These are phyloP conservation scores for Daedaleopsis nitida DNA, from an alignment of 768 basidiomycete genomes.

Conservation along the genomic window DNA sequence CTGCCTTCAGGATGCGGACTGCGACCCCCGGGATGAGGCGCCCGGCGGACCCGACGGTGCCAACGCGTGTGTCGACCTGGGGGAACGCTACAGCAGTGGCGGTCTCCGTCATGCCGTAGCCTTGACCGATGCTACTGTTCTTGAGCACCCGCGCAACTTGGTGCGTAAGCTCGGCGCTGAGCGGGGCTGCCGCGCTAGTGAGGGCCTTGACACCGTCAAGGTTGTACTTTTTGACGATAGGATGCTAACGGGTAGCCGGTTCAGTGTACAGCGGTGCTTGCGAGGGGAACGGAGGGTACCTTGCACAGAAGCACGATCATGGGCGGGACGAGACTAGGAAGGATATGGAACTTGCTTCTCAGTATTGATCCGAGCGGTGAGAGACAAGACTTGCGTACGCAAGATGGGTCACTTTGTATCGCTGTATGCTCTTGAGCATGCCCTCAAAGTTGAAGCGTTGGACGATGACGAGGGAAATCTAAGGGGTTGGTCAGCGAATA, in stretches of 20 bases:
- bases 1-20: slow-evolving; percentile 57
- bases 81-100: slow-evolving; percentile 52
- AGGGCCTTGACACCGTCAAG: slow-evolving; percentile 47
- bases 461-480: slow-evolving; percentile 59
- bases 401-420: slow-evolving; percentile 59
- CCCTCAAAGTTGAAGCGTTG: slow-evolving; percentile 62
- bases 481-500: background rate
- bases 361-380: background rate
- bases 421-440: slow-evolving; percentile 61
- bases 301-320: slow-evolving; percentile 55
- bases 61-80: slow-evolving; percentile 44
- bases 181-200: slow-evolving; percentile 58
- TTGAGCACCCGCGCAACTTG: slow-evolving; percentile 30
- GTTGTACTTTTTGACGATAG: slow-evolving; percentile 51
- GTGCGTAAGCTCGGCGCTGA: slow-evolving; percentile 51
- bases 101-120: slow-evolving; percentile 56
- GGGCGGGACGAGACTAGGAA: slow-evolving; percentile 54
- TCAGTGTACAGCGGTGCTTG: no score
- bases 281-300: slow-evolving; percentile 2
- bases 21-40: slow-evolving; percentile 57
- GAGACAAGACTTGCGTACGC: slow-evolving; percentile 16
- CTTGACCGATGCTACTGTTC: slow-evolving; percentile 23
- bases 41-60: slow-evolving; percentile 58
- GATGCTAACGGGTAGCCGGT: slow-evolving; percentile 39
- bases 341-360: background rate